These are phyloP conservation scores for Nymphaea colorata DNA, from an alignment of 164 flowering plant genomes.

Conservation along the genomic window DNA sequence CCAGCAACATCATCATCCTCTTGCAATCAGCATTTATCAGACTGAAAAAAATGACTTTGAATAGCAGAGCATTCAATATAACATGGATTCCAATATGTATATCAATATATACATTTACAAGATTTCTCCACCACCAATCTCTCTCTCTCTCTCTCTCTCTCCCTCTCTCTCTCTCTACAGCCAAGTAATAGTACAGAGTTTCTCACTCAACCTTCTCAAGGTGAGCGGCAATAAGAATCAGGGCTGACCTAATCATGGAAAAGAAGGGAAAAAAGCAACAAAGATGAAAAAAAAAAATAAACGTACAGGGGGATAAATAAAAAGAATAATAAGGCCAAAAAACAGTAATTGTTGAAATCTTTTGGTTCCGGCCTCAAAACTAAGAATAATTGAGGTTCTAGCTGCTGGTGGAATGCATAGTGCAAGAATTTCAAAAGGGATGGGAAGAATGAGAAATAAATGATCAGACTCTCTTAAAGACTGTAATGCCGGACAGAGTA, in stretches of 20 bases:
- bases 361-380: neutral
- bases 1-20: neutral
- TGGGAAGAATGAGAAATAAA: no score
- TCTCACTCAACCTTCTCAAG: neutral
- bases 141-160: neutral
- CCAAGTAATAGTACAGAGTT: neutral
- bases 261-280: neutral
- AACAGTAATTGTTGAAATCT: neutral
- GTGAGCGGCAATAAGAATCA: neutral
- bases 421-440: no score
- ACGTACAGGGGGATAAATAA: neutral
- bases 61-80: neutral
- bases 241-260: neutral
- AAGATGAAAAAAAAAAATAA: neutral
- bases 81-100: neutral
- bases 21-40: neutral
- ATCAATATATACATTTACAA: neutral
- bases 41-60: neutral
- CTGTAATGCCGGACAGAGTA: slow-evolving; percentile 76
- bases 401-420: neutral
- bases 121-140: neutral
- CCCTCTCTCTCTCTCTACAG: neutral
- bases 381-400: neutral
- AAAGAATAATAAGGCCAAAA: neutral
- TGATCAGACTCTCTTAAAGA: slow-evolving; percentile 18